phyloP scores from a whole-genome alignment of 2,329 filamentous ascomycete species.

The Colletotrichum lindemuthianum region DNA sequence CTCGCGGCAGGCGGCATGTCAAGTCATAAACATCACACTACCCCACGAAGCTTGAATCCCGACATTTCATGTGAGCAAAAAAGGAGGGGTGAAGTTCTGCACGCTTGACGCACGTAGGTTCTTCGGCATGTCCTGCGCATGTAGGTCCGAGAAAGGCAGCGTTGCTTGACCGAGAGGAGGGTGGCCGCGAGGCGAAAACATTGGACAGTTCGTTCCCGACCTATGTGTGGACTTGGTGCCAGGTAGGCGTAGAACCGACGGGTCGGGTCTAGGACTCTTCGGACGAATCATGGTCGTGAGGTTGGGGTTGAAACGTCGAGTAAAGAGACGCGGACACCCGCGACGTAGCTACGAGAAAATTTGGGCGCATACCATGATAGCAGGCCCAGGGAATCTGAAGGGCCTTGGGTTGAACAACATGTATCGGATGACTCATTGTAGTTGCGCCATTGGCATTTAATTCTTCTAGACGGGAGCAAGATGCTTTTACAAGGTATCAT shows the following conservation, averaged over 20 bases:
- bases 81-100: too few species aligned
- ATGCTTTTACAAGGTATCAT: too few species aligned
- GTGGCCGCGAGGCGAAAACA: conserved; percentile 5
- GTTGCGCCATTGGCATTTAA: too few species aligned
- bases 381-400: background rate
- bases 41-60: background rate
- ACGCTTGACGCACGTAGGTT: conserved; percentile 6
- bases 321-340: conserved; percentile 4
- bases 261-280: conserved; percentile 38
- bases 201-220: conserved; percentile 10
- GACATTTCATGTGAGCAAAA: conserved; percentile 12
- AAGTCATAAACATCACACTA: background rate
- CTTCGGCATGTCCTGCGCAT: conserved; percentile 18
- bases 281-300: conserved; percentile 31
- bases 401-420: background rate
- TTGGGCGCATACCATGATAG: background rate
- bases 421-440: background rate
- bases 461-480: too few species aligned
- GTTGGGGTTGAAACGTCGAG: conserved; percentile 21
- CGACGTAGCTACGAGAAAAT: background rate
- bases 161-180: too few species aligned
- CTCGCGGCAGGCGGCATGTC: background rate
- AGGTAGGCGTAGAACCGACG: conserved; percentile 36
- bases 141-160: background rate
- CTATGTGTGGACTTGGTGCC: conserved; percentile 1